These are phyloP conservation scores for Davidsoniella australis DNA, from an alignment of 2,329 filamentous ascomycete species.

Conservation along the genomic window DNA sequence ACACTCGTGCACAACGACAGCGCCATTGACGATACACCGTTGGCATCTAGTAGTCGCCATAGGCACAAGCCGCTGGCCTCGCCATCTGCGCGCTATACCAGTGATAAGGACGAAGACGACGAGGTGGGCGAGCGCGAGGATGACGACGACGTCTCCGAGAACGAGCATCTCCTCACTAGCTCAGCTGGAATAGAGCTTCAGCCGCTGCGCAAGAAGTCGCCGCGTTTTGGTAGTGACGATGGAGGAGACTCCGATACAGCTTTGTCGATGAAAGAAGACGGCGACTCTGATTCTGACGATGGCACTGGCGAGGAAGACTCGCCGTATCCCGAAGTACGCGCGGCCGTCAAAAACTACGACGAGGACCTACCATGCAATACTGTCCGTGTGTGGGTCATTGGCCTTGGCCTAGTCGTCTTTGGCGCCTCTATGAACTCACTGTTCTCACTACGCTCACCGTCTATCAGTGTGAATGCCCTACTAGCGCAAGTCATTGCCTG, in stretches of 20 bases:
- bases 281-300: constrained; percentile 14
- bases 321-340: constrained; percentile 48
- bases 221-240: background rate
- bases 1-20: no score
- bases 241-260: constrained; percentile 2
- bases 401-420: constrained; percentile 35
- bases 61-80: background rate
- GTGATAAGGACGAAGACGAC: background rate
- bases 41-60: background rate
- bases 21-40: background rate
- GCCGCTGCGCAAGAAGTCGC: constrained; percentile 10
- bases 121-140: background rate
- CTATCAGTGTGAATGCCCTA: constrained; percentile 42
- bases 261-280: constrained; percentile 7
- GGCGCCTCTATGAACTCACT: constrained; percentile 46
- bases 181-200: constrained; percentile 17
- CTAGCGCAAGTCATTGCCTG: constrained; percentile 48
- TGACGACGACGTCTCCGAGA: constrained; percentile 33
- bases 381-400: constrained; percentile 47
- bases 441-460: constrained; percentile 43
- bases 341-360: constrained; percentile 47
- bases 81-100: no score
- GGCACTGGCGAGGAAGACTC: constrained; percentile 32
- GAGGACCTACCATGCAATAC: constrained; percentile 50
- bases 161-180: constrained; percentile 37